Evolutionary conservation across 1,284 basidiomycete species (phyloP), one percentile per base, ranked within the genome.

Genomic region (Ustilago esculenta): DNA sequence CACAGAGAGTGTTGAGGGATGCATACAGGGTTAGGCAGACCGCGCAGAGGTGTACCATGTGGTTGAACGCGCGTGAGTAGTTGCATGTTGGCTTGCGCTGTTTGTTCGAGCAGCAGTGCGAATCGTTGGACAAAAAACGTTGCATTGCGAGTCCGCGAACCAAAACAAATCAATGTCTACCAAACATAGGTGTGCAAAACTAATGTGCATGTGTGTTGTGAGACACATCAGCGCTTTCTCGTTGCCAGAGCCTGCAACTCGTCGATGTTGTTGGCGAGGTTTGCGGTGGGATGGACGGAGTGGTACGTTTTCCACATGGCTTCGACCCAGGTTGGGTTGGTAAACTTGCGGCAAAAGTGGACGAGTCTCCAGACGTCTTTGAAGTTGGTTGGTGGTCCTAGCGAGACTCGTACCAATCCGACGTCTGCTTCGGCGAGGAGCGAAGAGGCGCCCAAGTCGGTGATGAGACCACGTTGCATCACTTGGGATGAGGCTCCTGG

Each of bases 1-100:
- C 58, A 25, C 42, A 14, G 24, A 56, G 69, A 29, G 25, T 72
- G 18, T 36, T 68, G 34, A 34, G 69, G 6, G 69, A 72, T 58
- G 53, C 69, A 5, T 51, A 40, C 25, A 37, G 61, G 44, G 58
- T 61, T 0, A 11, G n/a, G 12, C 46, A 35, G 20, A 29, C 40
- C 15, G 61, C 61, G n/a, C n/a, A n/a, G n/a, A n/a, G n/a, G n/a
- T n/a, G n/a, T n/a, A n/a, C n/a, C n/a, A n/a, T n/a, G n/a, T n/a
- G n/a, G n/a, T n/a, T n/a, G n/a, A n/a, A n/a, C n/a, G 18, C 8
- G 24, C 18, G 46, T 40, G 41, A 48, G 49, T 29, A 35, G 32
- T 21, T n/a, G 10, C 4, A 57, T 41, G 15, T 36, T 64, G 35
- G 40, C n/a, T n/a, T n/a, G n/a, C n/a, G n/a, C n/a, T n/a, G n/a